These are phyloP conservation scores for Glaciozyma martinii DNA, from an alignment of 768 basidiomycete genomes.

Conservation along the genomic window DNA sequence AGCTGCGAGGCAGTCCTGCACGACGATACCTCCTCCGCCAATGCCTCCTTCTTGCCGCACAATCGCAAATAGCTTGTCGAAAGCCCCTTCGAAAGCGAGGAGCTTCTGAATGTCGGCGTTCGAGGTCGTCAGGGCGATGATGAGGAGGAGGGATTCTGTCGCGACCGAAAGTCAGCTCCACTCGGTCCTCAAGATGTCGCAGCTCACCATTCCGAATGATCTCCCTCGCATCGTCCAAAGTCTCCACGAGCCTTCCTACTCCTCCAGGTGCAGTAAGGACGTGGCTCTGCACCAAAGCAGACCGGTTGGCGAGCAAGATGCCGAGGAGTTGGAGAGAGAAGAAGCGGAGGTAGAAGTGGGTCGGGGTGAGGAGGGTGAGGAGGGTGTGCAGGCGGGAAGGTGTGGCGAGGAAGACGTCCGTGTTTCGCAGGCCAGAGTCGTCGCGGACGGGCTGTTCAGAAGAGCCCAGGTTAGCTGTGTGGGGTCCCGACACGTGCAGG, in stretches of 20 bases:
- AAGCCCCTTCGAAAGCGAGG: slow-evolving; percentile 90
- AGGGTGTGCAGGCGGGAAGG: slow-evolving; percentile 66
- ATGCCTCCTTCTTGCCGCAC: slow-evolving; percentile 80
- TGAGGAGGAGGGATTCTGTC: slow-evolving; percentile 70
- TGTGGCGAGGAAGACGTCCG: slow-evolving; percentile 64
- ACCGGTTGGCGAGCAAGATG: slow-evolving; percentile 68
- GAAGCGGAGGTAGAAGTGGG: slow-evolving; percentile 76
- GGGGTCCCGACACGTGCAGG: neutral
- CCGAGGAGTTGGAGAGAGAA: slow-evolving; percentile 72
- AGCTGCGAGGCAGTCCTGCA: slow-evolving; percentile 74
- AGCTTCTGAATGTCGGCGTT: slow-evolving; percentile 91
- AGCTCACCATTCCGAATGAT: slow-evolving; percentile 75
- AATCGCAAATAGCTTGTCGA: slow-evolving; percentile 87
- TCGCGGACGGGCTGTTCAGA: slow-evolving; percentile 25
- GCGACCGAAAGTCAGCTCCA: neutral
- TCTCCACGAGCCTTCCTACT: slow-evolving; percentile 53
- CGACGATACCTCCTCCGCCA: slow-evolving; percentile 70
- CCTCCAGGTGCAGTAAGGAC: slow-evolving; percentile 78
- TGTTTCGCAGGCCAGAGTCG: slow-evolving; percentile 59
- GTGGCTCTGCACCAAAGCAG: slow-evolving; percentile 74
- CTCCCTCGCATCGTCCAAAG: slow-evolving; percentile 75
- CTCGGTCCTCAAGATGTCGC: neutral
- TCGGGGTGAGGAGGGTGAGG: slow-evolving; percentile 63
- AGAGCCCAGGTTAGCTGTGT: neutral
- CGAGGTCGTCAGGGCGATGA: slow-evolving; percentile 70